Evolutionary conservation across 331 rosid species (phyloP).

Genomic region (Saraca asoca): DNA sequence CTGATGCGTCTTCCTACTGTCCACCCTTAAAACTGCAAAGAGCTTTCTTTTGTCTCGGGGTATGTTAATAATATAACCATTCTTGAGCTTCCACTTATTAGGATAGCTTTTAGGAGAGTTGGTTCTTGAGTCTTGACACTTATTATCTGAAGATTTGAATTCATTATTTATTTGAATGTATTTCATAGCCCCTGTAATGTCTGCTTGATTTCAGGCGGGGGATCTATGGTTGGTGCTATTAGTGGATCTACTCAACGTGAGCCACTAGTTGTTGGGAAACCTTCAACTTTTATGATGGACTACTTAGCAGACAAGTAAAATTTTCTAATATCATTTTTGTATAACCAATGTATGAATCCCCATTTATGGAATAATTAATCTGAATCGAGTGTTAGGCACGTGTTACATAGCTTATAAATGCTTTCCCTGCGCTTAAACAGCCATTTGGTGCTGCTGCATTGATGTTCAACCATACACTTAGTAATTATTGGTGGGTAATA

Average conservation of each 20-base stretch:
- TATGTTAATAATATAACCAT: no score
- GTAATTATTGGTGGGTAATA: neutral
- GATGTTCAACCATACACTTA: neutral
- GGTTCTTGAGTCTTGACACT: no score
- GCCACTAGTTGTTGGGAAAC: slow-evolving; percentile 95
- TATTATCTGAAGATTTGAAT: no score
- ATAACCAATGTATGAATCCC: slow-evolving; percentile 5
- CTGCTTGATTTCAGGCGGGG: slow-evolving; percentile 75
- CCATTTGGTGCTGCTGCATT: neutral
- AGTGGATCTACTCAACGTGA: slow-evolving; percentile 91
- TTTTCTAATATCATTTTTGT: slow-evolving; percentile 25
- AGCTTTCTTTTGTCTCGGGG: no score
- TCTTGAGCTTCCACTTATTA: no score
- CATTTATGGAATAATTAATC: slow-evolving; percentile 15
- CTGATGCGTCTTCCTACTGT: no score
- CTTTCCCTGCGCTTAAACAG: slow-evolving; percentile 1
- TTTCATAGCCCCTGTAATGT: slow-evolving; percentile 12
- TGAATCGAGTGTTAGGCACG: slow-evolving; percentile 13
- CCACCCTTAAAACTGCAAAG: no score
- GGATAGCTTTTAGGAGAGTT: no score
- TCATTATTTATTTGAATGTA: neutral
- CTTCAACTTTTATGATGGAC: slow-evolving; percentile 99
- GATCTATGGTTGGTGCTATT: slow-evolving; percentile 94
- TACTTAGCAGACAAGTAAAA: slow-evolving; percentile 73
- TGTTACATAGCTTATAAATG: neutral